These are phyloP conservation scores for Whalleya microplaca DNA, from an alignment of 2,329 filamentous ascomycete genomes.

Conservation along the genomic window DNA sequence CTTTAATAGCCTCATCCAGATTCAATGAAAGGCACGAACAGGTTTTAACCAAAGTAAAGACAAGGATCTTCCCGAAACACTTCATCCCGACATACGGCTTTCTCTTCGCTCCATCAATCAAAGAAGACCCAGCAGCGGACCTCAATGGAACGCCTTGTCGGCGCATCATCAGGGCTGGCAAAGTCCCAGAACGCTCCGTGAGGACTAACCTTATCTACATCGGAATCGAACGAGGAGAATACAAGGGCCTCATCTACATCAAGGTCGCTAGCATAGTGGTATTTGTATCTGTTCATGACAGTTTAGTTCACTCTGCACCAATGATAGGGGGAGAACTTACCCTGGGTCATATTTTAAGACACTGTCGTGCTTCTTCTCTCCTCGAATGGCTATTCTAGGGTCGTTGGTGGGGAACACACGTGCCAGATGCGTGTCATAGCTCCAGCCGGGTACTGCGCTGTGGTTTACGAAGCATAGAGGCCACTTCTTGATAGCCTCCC, in stretches of 20 bases:
- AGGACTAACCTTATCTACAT: slow-evolving; percentile 32
- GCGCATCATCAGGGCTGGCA: slow-evolving; percentile 29
- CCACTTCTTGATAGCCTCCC: slow-evolving; percentile 32
- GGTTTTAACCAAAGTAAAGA: not conserved
- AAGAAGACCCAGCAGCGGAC: slow-evolving; percentile 37
- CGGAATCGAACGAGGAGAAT: slow-evolving; percentile 37
- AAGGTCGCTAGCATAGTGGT: slow-evolving; percentile 34
- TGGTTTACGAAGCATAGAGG: slow-evolving; percentile 36
- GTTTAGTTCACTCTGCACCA: slow-evolving; percentile 3
- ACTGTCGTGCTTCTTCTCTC: slow-evolving; percentile 34
- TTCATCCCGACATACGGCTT: slow-evolving; percentile 9
- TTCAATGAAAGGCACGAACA: not conserved
- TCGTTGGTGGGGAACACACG: slow-evolving; percentile 33
- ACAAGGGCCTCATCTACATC: slow-evolving; percentile 33
- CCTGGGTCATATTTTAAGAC: slow-evolving; percentile 34
- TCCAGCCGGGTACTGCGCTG: slow-evolving; percentile 27
- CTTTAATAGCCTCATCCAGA: not conserved
- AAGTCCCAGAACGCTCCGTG: slow-evolving; percentile 38
- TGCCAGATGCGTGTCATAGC: slow-evolving; percentile 32
- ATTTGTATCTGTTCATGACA: slow-evolving; percentile 29
- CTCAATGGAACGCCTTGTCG: slow-evolving; percentile 34
- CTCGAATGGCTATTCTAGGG: slow-evolving; percentile 31
- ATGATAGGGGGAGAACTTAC: slow-evolving; percentile 16
- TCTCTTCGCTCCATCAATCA: slow-evolving; percentile 9
- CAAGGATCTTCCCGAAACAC: slow-evolving; percentile 6